Conservation (phyloP, 1,284 basidiomycete species). For the Rugosomyces carneus region DNA sequence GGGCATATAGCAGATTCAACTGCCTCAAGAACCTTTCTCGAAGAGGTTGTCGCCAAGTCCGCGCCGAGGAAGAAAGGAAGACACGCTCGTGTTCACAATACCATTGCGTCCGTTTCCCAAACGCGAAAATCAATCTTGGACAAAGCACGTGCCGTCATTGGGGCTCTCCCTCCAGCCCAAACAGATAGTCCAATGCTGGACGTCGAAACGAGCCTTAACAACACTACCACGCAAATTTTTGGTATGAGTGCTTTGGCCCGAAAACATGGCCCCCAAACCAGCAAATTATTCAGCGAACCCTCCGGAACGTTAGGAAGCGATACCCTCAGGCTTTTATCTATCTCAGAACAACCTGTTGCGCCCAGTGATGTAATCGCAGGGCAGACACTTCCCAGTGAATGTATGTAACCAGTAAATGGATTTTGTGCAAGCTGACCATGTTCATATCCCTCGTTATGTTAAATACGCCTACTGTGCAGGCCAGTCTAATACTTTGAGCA, state of each 20-base stretch:
- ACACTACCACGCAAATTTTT: slow-evolving; percentile 23
- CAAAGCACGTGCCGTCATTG: slow-evolving; percentile 47
- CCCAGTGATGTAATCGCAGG: background rate
- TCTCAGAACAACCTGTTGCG: background rate
- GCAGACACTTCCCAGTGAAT: background rate
- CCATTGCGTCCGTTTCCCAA: slow-evolving; percentile 40
- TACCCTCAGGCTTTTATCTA: background rate
- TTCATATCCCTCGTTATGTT: slow-evolving; percentile 8
- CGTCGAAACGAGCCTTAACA: slow-evolving; percentile 16
- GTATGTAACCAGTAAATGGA: slow-evolving; percentile 7
- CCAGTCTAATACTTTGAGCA: background rate
- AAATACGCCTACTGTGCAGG: background rate
- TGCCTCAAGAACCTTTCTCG: slow-evolving; percentile 42
- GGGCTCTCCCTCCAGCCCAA: slow-evolving; percentile 19
- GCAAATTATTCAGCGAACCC: slow-evolving; percentile 6
- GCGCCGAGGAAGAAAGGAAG: slow-evolving; percentile 39
- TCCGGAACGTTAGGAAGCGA: background rate
- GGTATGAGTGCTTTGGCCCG: slow-evolving; percentile 29
- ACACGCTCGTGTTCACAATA: slow-evolving; percentile 35
- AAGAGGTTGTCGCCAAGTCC: slow-evolving; percentile 42
- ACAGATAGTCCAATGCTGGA: slow-evolving; percentile 25
- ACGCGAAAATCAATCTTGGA: slow-evolving; percentile 49
- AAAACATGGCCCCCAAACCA: slow-evolving; percentile 9
- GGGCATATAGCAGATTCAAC: slow-evolving; percentile 22
- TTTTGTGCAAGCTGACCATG: slow-evolving; percentile 13